Evolutionary conservation across 441 rosid species (phyloP), one percentile per base, ranked within the genome.

Genomic region (Gossypium laxum): DNA sequence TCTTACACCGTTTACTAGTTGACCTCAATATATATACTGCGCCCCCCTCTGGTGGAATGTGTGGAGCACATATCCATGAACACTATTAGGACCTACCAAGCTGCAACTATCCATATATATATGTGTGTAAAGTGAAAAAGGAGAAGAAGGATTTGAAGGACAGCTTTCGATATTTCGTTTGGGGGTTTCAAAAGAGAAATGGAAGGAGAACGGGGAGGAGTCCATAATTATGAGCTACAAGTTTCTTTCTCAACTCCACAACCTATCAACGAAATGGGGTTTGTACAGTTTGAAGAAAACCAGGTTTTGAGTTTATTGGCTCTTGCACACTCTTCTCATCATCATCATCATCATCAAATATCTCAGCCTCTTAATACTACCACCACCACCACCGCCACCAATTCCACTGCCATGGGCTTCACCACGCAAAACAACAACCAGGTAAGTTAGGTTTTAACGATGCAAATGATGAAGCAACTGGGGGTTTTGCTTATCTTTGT

Each of bases 201-300:
- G 86, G 86, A 82, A 69, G 81, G 82, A 59, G 86, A 75, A 70
- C 77, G 82, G 69, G 77, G 81, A 69, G 77, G 81, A 56, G 79
- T 79, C 64, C 79, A 79, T 5, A 86, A 83, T 74, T 84, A 85
- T 71, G 88, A 86, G 76, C 81, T 81, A 55, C 82, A 81, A 18
- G 88, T 81, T n/a, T 75, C 89, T 11, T 79, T 81, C 72, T 63
- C 87, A 4, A 72, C 83, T 4, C 80, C 83, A 10, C 88, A 81
- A 30, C 68, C 85, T 28, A 84, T 85, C 70, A 81, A 83, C 2
- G 89, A 86, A 76, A 87, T 92, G 88, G 85, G 89, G 24, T 90
- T 92, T 63, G 82, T 86, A 19, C 92, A 87, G 26, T 90, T 85
- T 54, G 94, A 90, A 76, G 97, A 89, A 77, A 86, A 86, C 59